phyloP scores from a whole-genome alignment of 2,329 filamentous ascomycete species.

The Byssothecium circinans region DNA sequence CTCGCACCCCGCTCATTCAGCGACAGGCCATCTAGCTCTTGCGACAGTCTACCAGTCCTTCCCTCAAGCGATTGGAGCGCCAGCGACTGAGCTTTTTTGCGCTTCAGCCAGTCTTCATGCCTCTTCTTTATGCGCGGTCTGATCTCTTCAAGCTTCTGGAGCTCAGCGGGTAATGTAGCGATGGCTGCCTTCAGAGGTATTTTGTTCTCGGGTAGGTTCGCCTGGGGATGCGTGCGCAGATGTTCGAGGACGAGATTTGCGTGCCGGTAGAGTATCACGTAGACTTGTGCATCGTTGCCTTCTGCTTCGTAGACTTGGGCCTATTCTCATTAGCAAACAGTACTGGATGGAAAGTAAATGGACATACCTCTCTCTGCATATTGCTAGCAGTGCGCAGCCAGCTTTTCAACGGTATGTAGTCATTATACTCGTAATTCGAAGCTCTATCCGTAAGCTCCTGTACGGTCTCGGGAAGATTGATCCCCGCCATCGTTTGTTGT shows the following conservation, averaged over 20 bases:
- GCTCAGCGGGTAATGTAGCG: constrained; percentile 63
- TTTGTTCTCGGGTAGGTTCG: constrained; percentile 63
- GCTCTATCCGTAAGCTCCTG: constrained; percentile 77
- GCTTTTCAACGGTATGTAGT: constrained; percentile 72
- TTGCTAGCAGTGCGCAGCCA: constrained; percentile 82
- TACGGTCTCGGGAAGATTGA: constrained; percentile 64
- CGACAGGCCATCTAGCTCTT: constrained; percentile 29
- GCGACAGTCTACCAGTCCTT: constrained; percentile 13
- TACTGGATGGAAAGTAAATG: neutral
- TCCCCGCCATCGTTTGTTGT: constrained; percentile 27
- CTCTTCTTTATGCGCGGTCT: constrained; percentile 76
- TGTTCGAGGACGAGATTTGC: constrained; percentile 79
- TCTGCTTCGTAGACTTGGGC: constrained; percentile 83
- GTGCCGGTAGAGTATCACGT: constrained; percentile 87
- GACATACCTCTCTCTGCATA: constrained; percentile 75
- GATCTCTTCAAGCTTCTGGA: constrained; percentile 73
- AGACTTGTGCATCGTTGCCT: constrained; percentile 83
- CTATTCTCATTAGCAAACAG: constrained; percentile 50
- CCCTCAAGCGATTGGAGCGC: constrained; percentile 32
- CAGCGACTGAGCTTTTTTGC: constrained; percentile 26
- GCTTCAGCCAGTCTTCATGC: constrained; percentile 55
- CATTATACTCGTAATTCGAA: constrained; percentile 78
- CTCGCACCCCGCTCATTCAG: constrained; percentile 15
- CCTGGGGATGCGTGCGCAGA: constrained; percentile 75
- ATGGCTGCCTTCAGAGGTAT: constrained; percentile 59